These are phyloP conservation scores for Cyclostephanos tholiformis DNA, from an alignment of 108 stramenopile genomes.

Conservation along the genomic window DNA sequence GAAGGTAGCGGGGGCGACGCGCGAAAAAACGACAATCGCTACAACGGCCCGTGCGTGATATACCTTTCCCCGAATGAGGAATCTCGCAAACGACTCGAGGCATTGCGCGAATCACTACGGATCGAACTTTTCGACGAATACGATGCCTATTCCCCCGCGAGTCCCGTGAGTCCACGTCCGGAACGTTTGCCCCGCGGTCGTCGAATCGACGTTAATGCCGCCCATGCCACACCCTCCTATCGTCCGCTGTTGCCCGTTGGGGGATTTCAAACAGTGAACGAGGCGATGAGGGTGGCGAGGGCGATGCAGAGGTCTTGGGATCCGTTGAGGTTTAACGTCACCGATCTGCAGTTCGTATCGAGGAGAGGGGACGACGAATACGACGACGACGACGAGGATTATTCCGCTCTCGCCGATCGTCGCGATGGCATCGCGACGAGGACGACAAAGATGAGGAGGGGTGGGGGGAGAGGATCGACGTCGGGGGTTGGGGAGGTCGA, in stretches of 20 bases:
- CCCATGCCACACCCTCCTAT: slow-evolving; percentile 22
- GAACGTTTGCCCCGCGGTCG: slow-evolving; percentile 48
- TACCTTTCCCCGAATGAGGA: slow-evolving; percentile 74
- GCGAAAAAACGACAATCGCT: slow-evolving; percentile 36
- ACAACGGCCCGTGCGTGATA: slow-evolving; percentile 74
- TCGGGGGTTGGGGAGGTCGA: slow-evolving; percentile 52
- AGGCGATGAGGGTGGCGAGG: slow-evolving; percentile 66
- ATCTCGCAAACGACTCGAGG: slow-evolving; percentile 47
- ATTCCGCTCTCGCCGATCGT: not conserved
- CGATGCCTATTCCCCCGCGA: slow-evolving; percentile 52
- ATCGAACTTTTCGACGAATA: slow-evolving; percentile 43
- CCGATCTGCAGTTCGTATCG: slow-evolving; percentile 70
- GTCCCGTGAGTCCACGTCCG: slow-evolving; percentile 46
- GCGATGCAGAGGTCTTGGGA: slow-evolving; percentile 69
- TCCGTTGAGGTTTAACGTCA: slow-evolving; percentile 68
- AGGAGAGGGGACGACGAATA: slow-evolving; percentile 28
- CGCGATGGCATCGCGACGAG: slow-evolving; percentile 4
- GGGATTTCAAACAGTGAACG: slow-evolving; percentile 56
- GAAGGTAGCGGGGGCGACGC: not conserved
- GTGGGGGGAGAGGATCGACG: slow-evolving; percentile 2
- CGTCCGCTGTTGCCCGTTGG: slow-evolving; percentile 74
- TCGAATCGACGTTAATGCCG: not conserved
- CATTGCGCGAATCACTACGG: slow-evolving; percentile 54
- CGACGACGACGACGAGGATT: not conserved
- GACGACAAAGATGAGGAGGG: slow-evolving; percentile 10